A percentile compares a stretch with the other conserved stretches of the same genome.
Conservation (phyloP, 164 flowering plant genomes). For the Stephania japonica region DNA sequence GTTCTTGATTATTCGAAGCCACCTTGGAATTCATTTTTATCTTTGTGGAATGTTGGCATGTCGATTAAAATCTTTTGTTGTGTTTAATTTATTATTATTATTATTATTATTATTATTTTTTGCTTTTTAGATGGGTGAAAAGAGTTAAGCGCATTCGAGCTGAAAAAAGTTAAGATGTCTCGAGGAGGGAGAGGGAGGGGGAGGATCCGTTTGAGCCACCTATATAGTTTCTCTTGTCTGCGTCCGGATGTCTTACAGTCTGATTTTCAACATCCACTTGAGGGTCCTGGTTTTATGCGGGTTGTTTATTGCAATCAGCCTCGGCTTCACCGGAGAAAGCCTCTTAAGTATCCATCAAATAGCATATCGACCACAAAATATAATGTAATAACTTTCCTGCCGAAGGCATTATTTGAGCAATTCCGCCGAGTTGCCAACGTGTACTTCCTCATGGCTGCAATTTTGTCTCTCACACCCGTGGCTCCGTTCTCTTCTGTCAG, state of each 20-base stretch:
- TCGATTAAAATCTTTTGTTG: background rate
- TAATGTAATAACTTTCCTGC: conserved; percentile 32
- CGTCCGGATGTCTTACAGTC: conserved; percentile 26
- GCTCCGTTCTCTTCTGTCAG: conserved; percentile 37
- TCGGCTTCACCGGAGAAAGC: conserved; percentile 27
- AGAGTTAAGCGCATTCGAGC: background rate
- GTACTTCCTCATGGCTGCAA: conserved; percentile 41
- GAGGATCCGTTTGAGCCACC: conserved; percentile 38
- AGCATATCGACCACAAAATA: conserved; percentile 41
- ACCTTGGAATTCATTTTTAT: background rate
- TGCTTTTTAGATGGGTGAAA: background rate
- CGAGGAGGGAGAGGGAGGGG: conserved; percentile 25
- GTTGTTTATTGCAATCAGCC: conserved; percentile 36
- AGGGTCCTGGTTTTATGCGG: conserved; percentile 37
- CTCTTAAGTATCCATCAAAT: conserved; percentile 32
- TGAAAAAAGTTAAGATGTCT: conserved; percentile 18
- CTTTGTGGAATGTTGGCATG: background rate
- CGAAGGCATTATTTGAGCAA: conserved; percentile 46
- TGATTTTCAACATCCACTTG: conserved; percentile 18
- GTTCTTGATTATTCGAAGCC: too few species aligned
- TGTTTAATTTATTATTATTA: background rate
- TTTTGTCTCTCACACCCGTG: conserved; percentile 33
- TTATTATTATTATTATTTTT: too few species aligned
- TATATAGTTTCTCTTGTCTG: conserved; percentile 42
- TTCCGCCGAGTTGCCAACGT: conserved; percentile 42